Evolutionary conservation across 2,329 filamentous ascomycete species (phyloP).

Genomic region (Aspergillus amoenus): DNA sequence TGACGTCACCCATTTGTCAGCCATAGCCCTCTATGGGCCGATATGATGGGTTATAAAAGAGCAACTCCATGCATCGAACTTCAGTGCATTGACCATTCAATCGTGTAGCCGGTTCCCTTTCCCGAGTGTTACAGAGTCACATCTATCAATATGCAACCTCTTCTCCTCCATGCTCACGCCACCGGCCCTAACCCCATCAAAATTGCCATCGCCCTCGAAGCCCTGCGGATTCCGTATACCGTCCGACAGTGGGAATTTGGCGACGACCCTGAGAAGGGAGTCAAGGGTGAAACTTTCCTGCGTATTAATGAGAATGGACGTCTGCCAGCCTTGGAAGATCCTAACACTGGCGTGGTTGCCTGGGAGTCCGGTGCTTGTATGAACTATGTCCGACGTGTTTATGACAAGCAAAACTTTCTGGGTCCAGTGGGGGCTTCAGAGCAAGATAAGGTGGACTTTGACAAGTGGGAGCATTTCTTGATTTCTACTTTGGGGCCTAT

Average conservation of each 20-base stretch:
- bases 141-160: constrained; percentile 25
- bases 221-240: constrained; percentile 41
- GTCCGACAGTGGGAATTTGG: constrained; percentile 46
- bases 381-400: constrained; percentile 41
- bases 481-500: constrained; percentile 44
- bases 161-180: constrained; percentile 43
- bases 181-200: constrained; percentile 47
- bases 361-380: constrained; percentile 44
- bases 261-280: constrained; percentile 20
- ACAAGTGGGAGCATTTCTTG: constrained; percentile 49
- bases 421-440: constrained; percentile 31
- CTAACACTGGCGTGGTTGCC: constrained; percentile 37
- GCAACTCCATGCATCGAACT: too few relatives aligned
- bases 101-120: too few relatives aligned
- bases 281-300: constrained; percentile 27
- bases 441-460: constrained; percentile 45
- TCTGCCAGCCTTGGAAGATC: constrained; percentile 39
- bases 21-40: too few relatives aligned
- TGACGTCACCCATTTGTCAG: too few relatives aligned
- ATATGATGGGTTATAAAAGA: too few relatives aligned
- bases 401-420: constrained; percentile 39
- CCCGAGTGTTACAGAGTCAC: too few relatives aligned
- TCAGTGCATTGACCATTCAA: too few relatives aligned
- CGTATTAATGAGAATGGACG: constrained; percentile 48
- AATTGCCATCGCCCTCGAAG: constrained; percentile 43